Conservation (phyloP, 1,284 basidiomycete genomes). For the Neonothopanus nambi region DNA sequence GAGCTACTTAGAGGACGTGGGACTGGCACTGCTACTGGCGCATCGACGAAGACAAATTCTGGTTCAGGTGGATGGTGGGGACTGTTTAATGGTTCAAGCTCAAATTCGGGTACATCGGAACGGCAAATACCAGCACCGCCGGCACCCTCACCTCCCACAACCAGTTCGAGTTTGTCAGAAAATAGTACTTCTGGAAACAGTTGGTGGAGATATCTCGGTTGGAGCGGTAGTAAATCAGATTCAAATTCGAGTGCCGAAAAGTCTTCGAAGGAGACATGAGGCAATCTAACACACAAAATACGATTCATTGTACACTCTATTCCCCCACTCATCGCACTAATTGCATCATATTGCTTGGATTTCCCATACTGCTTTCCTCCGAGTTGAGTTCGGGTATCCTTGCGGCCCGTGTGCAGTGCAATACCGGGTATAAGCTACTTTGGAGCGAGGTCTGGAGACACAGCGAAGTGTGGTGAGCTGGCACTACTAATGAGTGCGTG, state of each 20-base stretch:
- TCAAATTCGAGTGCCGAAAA: neutral
- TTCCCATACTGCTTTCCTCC: too few species aligned
- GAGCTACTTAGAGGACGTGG: slow-evolving; percentile 22
- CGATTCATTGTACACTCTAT: neutral
- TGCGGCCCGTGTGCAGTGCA: too few species aligned
- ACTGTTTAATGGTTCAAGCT: neutral
- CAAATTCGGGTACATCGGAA: neutral
- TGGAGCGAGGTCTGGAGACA: too few species aligned
- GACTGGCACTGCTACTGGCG: neutral
- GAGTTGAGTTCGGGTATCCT: too few species aligned
- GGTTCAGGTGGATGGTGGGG: neutral
- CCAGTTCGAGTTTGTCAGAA: neutral
- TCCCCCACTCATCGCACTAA: neutral
- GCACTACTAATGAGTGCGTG: too few species aligned
- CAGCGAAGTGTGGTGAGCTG: too few species aligned
- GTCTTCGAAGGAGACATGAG: neutral
- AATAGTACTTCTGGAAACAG: neutral
- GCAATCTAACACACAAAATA: neutral
- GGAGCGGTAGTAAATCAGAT: neutral
- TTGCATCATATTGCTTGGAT: too few species aligned
- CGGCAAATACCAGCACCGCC: too few species aligned
- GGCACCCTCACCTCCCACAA: neutral
- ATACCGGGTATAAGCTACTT: too few species aligned
- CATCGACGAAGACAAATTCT: neutral
- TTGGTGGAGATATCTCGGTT: slow-evolving; percentile 8